Percentiles rank a stretch among this genome's conserved stretches.
phyloP scores from a whole-genome alignment of 495 filamentous ascomycete species.

The Podospora appendiculata region DNA sequence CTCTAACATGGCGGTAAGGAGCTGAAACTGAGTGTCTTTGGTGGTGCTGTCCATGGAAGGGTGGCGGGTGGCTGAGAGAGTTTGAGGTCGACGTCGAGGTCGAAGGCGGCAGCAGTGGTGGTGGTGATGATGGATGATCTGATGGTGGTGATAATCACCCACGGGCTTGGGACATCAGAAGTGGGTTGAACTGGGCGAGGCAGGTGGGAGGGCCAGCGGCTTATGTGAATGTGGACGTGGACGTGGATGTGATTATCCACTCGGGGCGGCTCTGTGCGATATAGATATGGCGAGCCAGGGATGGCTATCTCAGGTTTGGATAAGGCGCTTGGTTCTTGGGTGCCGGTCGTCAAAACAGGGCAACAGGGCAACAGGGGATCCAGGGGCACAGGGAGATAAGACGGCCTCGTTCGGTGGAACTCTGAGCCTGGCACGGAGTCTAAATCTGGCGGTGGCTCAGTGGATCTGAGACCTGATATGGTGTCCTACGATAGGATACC shows the following conservation, averaged over 20 bases:
- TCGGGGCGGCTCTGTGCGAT: slow-evolving; percentile 19
- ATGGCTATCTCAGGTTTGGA: slow-evolving; percentile 1
- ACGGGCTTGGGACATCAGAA: slow-evolving; percentile 6
- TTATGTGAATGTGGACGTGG: background rate
- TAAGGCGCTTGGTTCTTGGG: slow-evolving; percentile 5
- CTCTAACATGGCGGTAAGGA: slow-evolving; percentile 21
- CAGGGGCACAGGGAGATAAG: slow-evolving; percentile 23
- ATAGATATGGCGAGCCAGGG: slow-evolving; percentile 10
- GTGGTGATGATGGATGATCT: background rate
- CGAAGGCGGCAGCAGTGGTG: no score
- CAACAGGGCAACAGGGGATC: background rate
- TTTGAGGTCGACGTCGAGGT: no score
- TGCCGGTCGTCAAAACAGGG: slow-evolving; percentile 14
- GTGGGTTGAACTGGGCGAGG: background rate
- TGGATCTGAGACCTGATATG: slow-evolving; percentile 20
- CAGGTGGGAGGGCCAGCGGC: slow-evolving; percentile 6
- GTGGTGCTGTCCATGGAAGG: slow-evolving; percentile 19
- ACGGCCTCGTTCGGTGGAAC: slow-evolving; percentile 19
- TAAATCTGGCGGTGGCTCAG: slow-evolving; percentile 24
- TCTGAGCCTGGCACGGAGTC: slow-evolving; percentile 13
- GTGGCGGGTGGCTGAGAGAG: background rate
- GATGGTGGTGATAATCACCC: slow-evolving; percentile 2
- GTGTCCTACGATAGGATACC: slow-evolving; percentile 17
- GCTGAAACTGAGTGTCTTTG: slow-evolving; percentile 4
- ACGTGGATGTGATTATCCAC: slow-evolving; percentile 11